Base-by-base conservation (phyloP, 1,139 yeast genomes). In the Scheffersomyces quercinus region DNA sequence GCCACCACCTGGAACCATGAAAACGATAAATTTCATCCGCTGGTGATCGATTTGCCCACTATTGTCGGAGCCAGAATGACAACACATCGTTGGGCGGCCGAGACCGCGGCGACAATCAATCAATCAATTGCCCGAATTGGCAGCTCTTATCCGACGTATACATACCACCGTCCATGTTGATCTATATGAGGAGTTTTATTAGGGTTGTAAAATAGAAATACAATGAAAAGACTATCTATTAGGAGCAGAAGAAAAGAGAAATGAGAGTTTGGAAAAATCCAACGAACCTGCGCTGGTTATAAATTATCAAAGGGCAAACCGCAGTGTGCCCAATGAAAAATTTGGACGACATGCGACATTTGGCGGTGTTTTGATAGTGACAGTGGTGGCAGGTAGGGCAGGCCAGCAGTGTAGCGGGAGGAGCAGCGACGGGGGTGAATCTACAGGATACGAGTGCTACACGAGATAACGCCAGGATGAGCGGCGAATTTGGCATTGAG, bases 151-250 rank as follows among this genome's bases (percentile, higher is more conserved):
- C 36, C 33, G 26, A 15, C 28, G 13, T 14, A 51, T 67, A 71
- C 77, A 67, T 70, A 71, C 77, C 77, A 65, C 77, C 76, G 75
- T 71, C 77, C 77, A 71, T 71, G 50, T 58, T 44, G 37, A 28
- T 38, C 40, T 44, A 43, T 44, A 44, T 44, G 46, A 48, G 45
- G 52, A 45, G 45, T 54, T 40, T 50, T 54, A 52, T 55, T 44
- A 45, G 48, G 49, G 54, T 50, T 50, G 20, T 20, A 31, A 20
- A 31, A 31, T 20, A 20, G 26, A 20, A 20, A 20, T 20, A 20
- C 26, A 20, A 20, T 20, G 26, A 20, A 20, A 20, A 20, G 26
- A 20, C 26, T 20, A 31, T 20, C 35, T 31, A 14, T 24, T 31
- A 51, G 47, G 41, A 51, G 48, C 48, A 48, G 51, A 51, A 50